Evolutionary conservation across 169 alveolate species (phyloP), one percentile per base, ranked within the genome.

Genomic region (Fabrea salina): DNA sequence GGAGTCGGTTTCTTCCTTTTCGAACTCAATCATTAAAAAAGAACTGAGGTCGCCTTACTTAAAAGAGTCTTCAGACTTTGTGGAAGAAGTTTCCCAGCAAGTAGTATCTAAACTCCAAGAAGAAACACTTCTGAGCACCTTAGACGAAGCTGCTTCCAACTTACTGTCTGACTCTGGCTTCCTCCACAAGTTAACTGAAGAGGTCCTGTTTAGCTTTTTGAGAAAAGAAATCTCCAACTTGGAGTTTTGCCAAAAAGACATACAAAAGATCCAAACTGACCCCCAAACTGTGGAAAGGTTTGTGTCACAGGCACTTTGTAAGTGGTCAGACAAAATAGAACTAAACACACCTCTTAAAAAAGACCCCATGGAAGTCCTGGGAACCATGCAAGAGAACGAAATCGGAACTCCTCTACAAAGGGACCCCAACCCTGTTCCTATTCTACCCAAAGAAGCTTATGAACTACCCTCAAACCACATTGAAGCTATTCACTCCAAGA

Each of bases 401-500:
- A 74, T 74, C 7, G 75, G 75, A 22, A 1, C 72, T 0, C 40
- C 33, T 0, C 13, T 11, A 1, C 11, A 5, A 6, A 51, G 32
- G n/a, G 54, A 64, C 35, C 11, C 32, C 13, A 11, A 5, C 13
- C 22, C n/a, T 16, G 50, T 16, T 37, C 50, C 25, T 6, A 33
- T 72, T 22, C 70, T 72, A 27, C 44, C 32, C 19, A 40, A 32
- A 2, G 72, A 72, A 27, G 7, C 30, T 25, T 22, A 11, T 5
- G 58, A 32, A 16, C 8, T 22, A 13, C 11, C 35, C 22, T 8
- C 27, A 13, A n/a, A 49, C 19, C 43, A 87, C 72, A 68, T 80
- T 79, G 92, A 90, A 57, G 86, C 82, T 37, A 87, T 90, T 37
- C 95, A 90, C 54, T 83, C 87, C 61, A 90, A 90, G 72, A 88